Evolutionary conservation across 768 basidiomycete genomes (phyloP).

Genomic region (Cytidiella melzeri): DNA sequence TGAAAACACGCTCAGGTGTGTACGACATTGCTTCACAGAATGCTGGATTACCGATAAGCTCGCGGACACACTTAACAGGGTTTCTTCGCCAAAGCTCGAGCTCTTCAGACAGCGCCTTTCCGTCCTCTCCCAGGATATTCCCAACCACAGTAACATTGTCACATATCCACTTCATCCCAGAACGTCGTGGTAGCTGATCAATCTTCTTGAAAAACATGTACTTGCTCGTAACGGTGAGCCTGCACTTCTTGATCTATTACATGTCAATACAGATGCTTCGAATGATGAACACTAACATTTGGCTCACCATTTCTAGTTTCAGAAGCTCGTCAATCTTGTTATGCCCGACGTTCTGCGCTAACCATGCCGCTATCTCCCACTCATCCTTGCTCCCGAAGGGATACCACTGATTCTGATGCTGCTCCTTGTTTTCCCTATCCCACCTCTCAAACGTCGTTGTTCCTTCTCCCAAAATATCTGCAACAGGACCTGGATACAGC

Average conservation of each 20-base stretch:
- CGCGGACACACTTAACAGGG: constrained; percentile 28
- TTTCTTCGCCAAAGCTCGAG: constrained; percentile 23
- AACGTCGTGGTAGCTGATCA: constrained; percentile 12
- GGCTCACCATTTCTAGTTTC: too few relatives aligned
- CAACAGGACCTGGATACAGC: too few relatives aligned
- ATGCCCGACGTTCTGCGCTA: constrained; percentile 14
- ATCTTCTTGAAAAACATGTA: constrained; percentile 16
- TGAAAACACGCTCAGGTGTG: constrained; percentile 5
- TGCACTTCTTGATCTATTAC: too few relatives aligned
- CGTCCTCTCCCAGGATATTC: constrained; percentile 2
- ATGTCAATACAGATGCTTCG: too few relatives aligned
- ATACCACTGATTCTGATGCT: constrained; percentile 4
- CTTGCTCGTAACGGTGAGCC: constrained; percentile 6
- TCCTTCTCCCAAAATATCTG: neutral
- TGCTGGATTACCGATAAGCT: constrained; percentile 8
- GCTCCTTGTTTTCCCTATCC: neutral
- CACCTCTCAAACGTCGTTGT: constrained; percentile 11
- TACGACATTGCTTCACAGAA: constrained; percentile 7
- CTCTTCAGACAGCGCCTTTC: constrained; percentile 20
- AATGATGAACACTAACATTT: constrained; percentile 7
- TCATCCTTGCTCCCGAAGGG: too few relatives aligned
- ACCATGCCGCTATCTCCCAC: constrained; percentile 15
- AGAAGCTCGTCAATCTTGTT: constrained; percentile 20
- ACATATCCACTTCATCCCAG: constrained; percentile 22
- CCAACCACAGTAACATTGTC: constrained; percentile 27